Base-by-base conservation (phyloP, 148 eudicot species). In the Camellia lanceoleosa region DNA sequence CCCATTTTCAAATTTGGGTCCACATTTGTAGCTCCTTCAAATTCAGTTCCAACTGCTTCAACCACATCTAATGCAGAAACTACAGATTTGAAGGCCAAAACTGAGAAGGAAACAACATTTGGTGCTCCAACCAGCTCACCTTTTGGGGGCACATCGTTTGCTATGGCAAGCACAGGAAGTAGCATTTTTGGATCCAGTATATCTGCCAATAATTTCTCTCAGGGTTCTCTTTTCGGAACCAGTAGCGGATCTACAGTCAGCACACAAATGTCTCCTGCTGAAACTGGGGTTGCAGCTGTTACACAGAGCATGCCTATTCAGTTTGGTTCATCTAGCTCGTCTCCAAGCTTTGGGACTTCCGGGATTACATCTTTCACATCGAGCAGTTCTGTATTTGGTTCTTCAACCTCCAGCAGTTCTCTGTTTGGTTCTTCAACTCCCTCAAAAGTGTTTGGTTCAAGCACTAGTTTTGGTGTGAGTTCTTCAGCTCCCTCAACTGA, bases 111-210 rank as follows among this genome's bases (percentile, higher is more conserved):
- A 52, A 76, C 78, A 14, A 69, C 59, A 76, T 74, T 80, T 82
- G 87, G 84, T 78, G 86, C n/a, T 60, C 41, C 55, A 49, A 76
- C 75, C 49, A 80, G 75, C 79, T 55, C 82, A 65, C 61, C 83
- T 41, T 83, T 83, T 54, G 70, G 62, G 59, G 73, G 79, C 43
- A 58, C 82, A 78, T 65, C 87, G 66, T 54, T 80, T 78, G 78
- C 77, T 43, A 62, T 46, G 70, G 60, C 86, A 38, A 81, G 75
- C 77, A 14, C 71, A 13, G 87, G 83, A 43, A 84, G 64, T 63
- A 74, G 80, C 65, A 54, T 62, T 69, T 88, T 83, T 80, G 87
- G 85, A 13, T 84, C 87, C 75, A 76, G 68, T 72, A 73, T 85
- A 52, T 72, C 86, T 77, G 44, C 83, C 55, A 80, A 67, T 70